Evolutionary conservation across 805 yeast species (phyloP).

Genomic region (Grigorovia humatica): DNA sequence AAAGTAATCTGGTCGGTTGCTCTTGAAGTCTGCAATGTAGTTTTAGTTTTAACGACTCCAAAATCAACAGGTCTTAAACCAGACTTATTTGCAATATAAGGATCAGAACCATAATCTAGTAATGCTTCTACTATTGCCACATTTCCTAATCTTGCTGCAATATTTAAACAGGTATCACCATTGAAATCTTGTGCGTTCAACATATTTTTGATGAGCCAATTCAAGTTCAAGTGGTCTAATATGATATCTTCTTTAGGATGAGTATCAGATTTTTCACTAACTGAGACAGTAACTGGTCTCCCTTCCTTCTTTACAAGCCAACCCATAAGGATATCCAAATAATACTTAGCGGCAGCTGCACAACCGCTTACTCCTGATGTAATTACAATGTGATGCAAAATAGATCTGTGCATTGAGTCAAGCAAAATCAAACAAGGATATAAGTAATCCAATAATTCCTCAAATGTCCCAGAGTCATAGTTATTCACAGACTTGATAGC

Average conservation of each 20-base stretch:
- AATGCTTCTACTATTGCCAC: slow-evolving; percentile 70
- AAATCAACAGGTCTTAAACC: slow-evolving; percentile 83
- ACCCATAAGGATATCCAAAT: slow-evolving; percentile 59
- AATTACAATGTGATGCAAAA: slow-evolving; percentile 77
- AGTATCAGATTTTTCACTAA: slow-evolving; percentile 2
- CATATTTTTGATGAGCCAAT: slow-evolving; percentile 53
- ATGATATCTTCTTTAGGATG: slow-evolving; percentile 31
- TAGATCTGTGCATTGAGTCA: slow-evolving; percentile 66
- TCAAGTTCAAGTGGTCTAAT: slow-evolving; percentile 38
- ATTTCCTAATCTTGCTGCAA: slow-evolving; percentile 83
- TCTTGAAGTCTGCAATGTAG: too few species aligned
- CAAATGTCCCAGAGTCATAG: slow-evolving; percentile 69
- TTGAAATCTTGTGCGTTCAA: slow-evolving; percentile 85
- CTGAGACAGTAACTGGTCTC: slow-evolving; percentile 4
- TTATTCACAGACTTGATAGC: slow-evolving; percentile 68
- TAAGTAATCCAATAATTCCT: slow-evolving; percentile 54
- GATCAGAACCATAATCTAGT: slow-evolving; percentile 81
- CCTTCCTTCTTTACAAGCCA: slow-evolving; percentile 52
- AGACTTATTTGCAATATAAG: slow-evolving; percentile 65
- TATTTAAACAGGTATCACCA: slow-evolving; percentile 91
- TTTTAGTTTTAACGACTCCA: slow-evolving; percentile 37
- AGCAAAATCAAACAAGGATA: slow-evolving; percentile 61
- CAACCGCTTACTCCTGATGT: slow-evolving; percentile 72
- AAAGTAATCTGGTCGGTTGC: too few species aligned
- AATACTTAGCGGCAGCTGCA: slow-evolving; percentile 61